phyloP scores from a whole-genome alignment of 768 basidiomycete genomes.

The Suillus tomentosus region DNA sequence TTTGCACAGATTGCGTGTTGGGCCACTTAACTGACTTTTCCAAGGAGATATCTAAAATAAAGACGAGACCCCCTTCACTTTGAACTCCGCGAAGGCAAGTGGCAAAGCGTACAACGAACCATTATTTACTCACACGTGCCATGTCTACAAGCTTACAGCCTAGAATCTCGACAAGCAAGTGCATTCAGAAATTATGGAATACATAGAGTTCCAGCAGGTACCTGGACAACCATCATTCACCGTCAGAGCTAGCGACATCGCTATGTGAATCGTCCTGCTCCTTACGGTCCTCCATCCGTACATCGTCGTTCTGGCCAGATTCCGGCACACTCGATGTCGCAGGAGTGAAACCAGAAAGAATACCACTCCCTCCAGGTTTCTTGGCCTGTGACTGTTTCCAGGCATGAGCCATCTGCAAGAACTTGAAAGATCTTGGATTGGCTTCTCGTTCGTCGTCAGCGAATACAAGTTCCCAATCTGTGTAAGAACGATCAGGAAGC shows the following conservation, averaged over 20 bases:
- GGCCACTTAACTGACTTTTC: background rate
- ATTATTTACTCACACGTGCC: background rate
- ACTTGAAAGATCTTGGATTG: conserved; percentile 93
- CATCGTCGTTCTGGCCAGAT: conserved; percentile 19
- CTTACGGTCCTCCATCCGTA: conserved; percentile 24
- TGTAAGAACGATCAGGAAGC: conserved; percentile 9
- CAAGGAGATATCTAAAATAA: background rate
- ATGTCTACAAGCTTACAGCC: background rate
- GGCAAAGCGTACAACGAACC: background rate
- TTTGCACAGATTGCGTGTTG: background rate
- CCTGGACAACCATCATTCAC: conserved; percentile 27
- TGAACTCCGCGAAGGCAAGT: background rate
- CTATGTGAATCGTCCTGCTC: conserved; percentile 41
- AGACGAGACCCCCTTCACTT: background rate
- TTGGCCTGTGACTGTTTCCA: conserved; percentile 70
- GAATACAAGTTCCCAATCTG: conserved; percentile 95
- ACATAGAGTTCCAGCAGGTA: conserved; percentile 5
- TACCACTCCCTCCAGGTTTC: conserved; percentile 35
- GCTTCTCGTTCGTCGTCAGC: conserved; percentile 94
- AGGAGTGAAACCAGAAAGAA: conserved; percentile 52
- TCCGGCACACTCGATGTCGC: conserved; percentile 29
- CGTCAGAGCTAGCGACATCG: conserved; percentile 60
- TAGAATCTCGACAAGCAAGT: background rate
- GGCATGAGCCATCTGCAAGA: conserved; percentile 92
- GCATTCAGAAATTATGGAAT: conserved; percentile 10